These are phyloP conservation scores for Psilocybe mexicana DNA, from an alignment of 1,284 basidiomycete species.

Conservation along the genomic window DNA sequence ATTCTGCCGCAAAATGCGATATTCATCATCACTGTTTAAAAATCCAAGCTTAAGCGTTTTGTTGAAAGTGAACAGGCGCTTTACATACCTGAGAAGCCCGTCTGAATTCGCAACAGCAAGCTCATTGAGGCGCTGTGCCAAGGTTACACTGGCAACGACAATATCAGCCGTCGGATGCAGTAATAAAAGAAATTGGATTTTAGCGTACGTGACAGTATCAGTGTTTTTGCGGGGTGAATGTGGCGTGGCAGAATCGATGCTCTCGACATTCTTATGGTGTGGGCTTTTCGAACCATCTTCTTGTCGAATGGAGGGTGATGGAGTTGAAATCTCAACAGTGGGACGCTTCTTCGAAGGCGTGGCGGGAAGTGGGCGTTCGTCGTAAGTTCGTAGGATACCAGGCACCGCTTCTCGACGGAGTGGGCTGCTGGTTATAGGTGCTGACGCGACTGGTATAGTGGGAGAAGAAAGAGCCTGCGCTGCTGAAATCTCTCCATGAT, in stretches of 20 bases:
- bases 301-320: conserved; percentile 24
- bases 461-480: conserved; percentile 39
- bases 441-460: conserved; percentile 31
- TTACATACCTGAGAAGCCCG: conserved; percentile 69
- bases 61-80: background rate
- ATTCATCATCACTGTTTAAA: conserved; percentile 67
- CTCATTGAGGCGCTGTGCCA: conserved; percentile 76
- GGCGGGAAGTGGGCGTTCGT: conserved; percentile 20
- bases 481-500: conserved; percentile 36
- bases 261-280: conserved; percentile 19
- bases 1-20: conserved; percentile 72
- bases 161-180: conserved; percentile 10
- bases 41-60: background rate
- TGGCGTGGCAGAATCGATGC: conserved; percentile 20
- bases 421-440: conserved; percentile 27
- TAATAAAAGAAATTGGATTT: conserved; percentile 15
- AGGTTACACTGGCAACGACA: conserved; percentile 50
- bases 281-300: conserved; percentile 10
- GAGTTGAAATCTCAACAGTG: conserved; percentile 13
- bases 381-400: conserved; percentile 19
- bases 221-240: conserved; percentile 43
- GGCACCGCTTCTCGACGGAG: conserved; percentile 18
- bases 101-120: conserved; percentile 75
- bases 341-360: conserved; percentile 21
- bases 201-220: conserved; percentile 67